Base-by-base conservation (phyloP, 2,329 filamentous ascomycete genomes). In the Dryadomyces quercivorus region DNA sequence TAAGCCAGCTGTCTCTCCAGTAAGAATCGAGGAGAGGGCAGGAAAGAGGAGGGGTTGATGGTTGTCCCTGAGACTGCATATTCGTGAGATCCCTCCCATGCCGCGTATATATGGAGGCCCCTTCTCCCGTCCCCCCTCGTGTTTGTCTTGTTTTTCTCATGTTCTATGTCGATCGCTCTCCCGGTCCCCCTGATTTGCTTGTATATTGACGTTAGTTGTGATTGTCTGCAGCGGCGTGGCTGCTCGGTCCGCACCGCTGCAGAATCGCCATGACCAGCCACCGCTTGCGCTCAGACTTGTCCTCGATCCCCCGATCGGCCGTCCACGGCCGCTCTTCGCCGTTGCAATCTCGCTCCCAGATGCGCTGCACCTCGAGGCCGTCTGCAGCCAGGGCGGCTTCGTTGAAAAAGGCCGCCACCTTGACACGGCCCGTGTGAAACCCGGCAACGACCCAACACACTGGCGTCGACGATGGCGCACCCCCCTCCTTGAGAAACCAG, bases 271-370 rank as follows among this genome's bases (percentile, higher is more conserved):
- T 72, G 5, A 80, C 79, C n/a, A 87, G 69, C 85, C 85, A 89
- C 59, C 81, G 76, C 70, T 88, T 89, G 61, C 81, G 72, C 63
- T 76, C 76, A 1, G 73, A 75, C 4, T 77, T 67, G 63, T 86
- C 77, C 63, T 88, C 85, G 22, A 67, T 61, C 1, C 81, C 82
- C 7, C 82, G 73, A 62, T 85, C 80, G 58, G 67, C 67, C 15
- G 65, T 67, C 84, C 85, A 89, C 43, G 72, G 71, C 61, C 84
- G 74, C 65, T 84, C 75, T 15, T 65, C 64, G 3, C 84, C 84
- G 53, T 84, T 75, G 15, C 78, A 84, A 64, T 88, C 80, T 65
- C 83, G 75, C 69, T 89, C 85, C 72, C 77, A 85, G 20, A 88
- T 81, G 31, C 72, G 67, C 64, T 86, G 84, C 3, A 86, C 66